These are phyloP conservation scores for Polychaeton citri DNA, from an alignment of 2,329 filamentous ascomycete species.

Conservation along the genomic window DNA sequence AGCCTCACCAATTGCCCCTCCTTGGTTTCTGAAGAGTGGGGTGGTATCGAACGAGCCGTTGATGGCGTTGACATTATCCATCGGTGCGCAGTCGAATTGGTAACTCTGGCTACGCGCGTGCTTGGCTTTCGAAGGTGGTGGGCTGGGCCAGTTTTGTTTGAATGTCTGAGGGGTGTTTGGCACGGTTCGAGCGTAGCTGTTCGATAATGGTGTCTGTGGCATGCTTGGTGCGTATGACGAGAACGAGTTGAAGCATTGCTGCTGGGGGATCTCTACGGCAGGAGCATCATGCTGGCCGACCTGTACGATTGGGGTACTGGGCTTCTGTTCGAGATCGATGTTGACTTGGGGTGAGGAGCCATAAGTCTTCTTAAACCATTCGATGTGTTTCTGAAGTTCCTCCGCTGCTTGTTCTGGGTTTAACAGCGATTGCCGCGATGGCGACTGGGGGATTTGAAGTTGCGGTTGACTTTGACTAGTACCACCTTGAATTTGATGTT, in stretches of 20 bases:
- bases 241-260: background rate
- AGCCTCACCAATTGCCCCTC: background rate
- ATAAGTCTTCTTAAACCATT: conserved; percentile 7
- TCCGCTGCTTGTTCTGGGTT: conserved; percentile 14
- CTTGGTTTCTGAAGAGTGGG: conserved; percentile 1
- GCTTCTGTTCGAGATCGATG: background rate
- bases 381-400: conserved; percentile 13
- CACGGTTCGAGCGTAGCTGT: conserved; percentile 33
- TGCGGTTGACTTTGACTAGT: background rate
- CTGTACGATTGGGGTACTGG: background rate
- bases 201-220: conserved; percentile 14
- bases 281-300: background rate
- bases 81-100: conserved; percentile 39
- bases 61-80: conserved; percentile 17
- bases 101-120: conserved; percentile 24
- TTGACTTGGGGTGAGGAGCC: conserved; percentile 3
- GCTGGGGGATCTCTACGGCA: background rate
- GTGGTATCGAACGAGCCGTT: conserved; percentile 13
- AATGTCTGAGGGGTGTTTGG: conserved; percentile 34
- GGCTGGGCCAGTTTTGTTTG: conserved; percentile 21
- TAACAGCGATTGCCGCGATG: conserved; percentile 19
- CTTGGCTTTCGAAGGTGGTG: conserved; percentile 17
- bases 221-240: background rate
- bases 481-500: background rate
- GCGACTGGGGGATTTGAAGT: conserved; percentile 11